These are phyloP conservation scores for Aspergillus sp. DNA, from an alignment of 2,329 filamentous ascomycete species.

Conservation along the genomic window DNA sequence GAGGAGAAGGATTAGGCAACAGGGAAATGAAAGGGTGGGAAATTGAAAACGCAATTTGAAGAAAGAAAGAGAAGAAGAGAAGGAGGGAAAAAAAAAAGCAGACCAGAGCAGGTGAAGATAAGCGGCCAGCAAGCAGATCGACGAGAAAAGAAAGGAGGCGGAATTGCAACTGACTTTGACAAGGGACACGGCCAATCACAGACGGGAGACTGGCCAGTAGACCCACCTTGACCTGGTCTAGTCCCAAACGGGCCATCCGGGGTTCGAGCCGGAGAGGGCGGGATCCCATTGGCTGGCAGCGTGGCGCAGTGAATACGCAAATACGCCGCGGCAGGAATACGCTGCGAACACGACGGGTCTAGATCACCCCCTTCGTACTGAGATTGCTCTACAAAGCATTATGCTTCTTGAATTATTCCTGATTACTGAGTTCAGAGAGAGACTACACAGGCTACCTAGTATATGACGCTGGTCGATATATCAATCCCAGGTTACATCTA, in stretches of 20 bases:
- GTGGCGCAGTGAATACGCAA: background rate
- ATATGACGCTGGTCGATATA: too few relatives aligned
- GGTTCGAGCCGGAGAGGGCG: slow-evolving; percentile 3
- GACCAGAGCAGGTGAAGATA: slow-evolving; percentile 3
- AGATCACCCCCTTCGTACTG: background rate
- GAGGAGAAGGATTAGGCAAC: background rate
- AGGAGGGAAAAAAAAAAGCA: slow-evolving; percentile 6
- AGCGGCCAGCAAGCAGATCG: slow-evolving; percentile 4
- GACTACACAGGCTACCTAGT: too few relatives aligned
- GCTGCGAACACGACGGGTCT: background rate
- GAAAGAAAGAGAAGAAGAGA: slow-evolving; percentile 4
- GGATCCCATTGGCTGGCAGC: background rate
- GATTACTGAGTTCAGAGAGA: too few relatives aligned
- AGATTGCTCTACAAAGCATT: too few relatives aligned
- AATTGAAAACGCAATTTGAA: too few relatives aligned
- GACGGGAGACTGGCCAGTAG: slow-evolving; percentile 4
- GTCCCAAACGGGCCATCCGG: slow-evolving; percentile 11
- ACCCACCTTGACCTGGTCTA: slow-evolving; percentile 2
- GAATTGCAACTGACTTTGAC: slow-evolving; percentile 17
- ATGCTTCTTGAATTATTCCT: too few relatives aligned
- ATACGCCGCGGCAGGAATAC: background rate
- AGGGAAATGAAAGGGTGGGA: background rate
- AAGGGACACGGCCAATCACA: slow-evolving; percentile 18
- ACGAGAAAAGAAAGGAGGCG: slow-evolving; percentile 22
- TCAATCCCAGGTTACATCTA: too few relatives aligned